A percentile compares a stretch with the other conserved stretches of the same genome.
Conservation (phyloP, 1,139 yeast species). For the Saccharomyces hybrid region DNA sequence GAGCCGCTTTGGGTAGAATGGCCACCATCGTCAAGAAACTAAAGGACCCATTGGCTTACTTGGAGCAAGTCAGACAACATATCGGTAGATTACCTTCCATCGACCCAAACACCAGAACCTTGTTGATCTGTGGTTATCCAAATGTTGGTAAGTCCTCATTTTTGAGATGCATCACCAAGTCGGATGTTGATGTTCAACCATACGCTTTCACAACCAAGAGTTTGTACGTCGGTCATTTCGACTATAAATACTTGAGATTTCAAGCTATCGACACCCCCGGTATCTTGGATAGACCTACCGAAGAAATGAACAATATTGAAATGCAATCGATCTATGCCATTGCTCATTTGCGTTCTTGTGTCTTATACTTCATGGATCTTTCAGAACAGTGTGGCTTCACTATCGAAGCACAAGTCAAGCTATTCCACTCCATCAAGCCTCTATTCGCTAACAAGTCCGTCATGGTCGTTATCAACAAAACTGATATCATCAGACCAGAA, state of each 20-base stretch:
- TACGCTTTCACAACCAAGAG: conserved; percentile 97
- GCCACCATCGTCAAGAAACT: conserved; percentile 92
- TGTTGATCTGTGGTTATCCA: conserved; percentile 96
- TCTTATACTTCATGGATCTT: conserved; percentile 93
- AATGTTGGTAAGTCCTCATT: conserved; percentile 98
- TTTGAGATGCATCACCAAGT: conserved; percentile 86
- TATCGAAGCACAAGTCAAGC: conserved; percentile 92
- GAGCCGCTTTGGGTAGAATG: conserved; percentile 99
- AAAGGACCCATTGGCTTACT: conserved; percentile 84
- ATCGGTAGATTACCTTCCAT: conserved; percentile 96
- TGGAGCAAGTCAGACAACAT: conserved; percentile 98
- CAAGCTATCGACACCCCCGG: conserved; percentile 99
- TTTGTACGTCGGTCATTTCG: conserved; percentile 93
- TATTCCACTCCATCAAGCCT: conserved; percentile 94
- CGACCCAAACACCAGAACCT: conserved; percentile 97
- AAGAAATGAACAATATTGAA: conserved; percentile 98
- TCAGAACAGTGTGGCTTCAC: conserved; percentile 99
- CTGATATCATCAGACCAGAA: conserved; percentile 79
- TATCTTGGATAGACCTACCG: conserved; percentile 96
- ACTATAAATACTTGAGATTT: conserved; percentile 91
- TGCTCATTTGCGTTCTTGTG: conserved; percentile 96
- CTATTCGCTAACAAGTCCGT: conserved; percentile 94
- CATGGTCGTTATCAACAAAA: conserved; percentile 88
- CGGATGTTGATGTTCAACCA: conserved; percentile 98
- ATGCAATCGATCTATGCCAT: conserved; percentile 98